phyloP scores from a whole-genome alignment of 2,329 filamentous ascomycete species.

The Juglanconis sp. region DNA sequence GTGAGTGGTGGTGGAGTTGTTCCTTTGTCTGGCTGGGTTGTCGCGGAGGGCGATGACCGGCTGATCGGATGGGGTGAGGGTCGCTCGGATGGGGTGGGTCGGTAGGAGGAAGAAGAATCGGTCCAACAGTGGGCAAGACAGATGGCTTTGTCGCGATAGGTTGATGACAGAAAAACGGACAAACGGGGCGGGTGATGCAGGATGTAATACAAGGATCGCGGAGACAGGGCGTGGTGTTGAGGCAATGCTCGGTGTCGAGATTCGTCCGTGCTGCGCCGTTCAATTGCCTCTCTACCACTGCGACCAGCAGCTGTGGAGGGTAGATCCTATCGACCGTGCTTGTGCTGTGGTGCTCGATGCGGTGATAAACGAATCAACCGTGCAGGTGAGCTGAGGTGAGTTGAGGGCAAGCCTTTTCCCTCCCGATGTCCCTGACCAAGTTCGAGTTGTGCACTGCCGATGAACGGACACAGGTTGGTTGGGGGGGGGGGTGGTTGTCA shows the following conservation, averaged over 20 bases:
- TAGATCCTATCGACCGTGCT: too few relatives aligned
- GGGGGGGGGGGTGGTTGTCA: too few relatives aligned
- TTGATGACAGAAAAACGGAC: background rate
- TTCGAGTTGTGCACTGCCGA: background rate
- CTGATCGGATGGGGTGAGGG: too few relatives aligned
- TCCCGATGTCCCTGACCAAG: background rate
- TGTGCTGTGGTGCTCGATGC: background rate
- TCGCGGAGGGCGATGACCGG: too few relatives aligned
- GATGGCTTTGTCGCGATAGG: background rate
- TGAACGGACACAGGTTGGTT: background rate
- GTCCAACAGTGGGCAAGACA: too few relatives aligned
- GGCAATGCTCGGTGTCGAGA: background rate
- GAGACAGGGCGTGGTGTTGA: background rate
- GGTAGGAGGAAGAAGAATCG: too few relatives aligned
- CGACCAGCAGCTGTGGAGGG: too few relatives aligned
- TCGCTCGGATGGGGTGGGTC: too few relatives aligned
- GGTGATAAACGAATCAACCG: background rate
- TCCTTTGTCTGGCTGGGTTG: background rate
- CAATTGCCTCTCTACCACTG: background rate
- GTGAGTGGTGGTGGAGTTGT: background rate
- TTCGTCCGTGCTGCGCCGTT: background rate
- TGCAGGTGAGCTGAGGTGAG: background rate
- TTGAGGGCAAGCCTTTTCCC: background rate
- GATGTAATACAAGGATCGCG: background rate
- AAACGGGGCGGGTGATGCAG: too few relatives aligned